Conservation (phyloP, 495 filamentous ascomycete species). For the Penicillium soppii region DNA sequence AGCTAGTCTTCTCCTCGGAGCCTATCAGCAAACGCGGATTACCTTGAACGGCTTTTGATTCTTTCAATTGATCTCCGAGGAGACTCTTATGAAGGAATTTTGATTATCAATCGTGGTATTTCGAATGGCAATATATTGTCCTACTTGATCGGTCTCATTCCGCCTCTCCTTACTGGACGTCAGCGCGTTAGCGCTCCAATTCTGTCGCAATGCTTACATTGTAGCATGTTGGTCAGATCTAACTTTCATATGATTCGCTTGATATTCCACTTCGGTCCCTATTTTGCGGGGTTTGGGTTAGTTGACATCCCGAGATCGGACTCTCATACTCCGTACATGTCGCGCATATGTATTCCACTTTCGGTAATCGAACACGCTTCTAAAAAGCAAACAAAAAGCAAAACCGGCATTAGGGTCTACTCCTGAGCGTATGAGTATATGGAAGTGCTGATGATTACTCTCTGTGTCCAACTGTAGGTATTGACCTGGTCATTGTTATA, state of each 20-base stretch:
- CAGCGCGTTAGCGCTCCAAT: too few species aligned
- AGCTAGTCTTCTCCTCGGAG: neutral
- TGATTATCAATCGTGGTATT: conserved; percentile 24
- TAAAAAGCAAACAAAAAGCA: too few species aligned
- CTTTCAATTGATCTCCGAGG: neutral
- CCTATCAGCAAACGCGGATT: conserved; percentile 1
- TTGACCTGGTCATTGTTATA: too few species aligned
- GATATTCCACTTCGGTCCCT: neutral
- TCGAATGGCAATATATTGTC: neutral
- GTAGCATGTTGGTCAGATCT: neutral
- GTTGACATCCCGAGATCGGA: neutral
- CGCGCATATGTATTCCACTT: neutral
- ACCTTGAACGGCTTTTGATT: neutral
- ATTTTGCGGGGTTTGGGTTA: too few species aligned
- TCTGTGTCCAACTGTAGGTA: too few species aligned
- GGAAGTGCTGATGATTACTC: too few species aligned
- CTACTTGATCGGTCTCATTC: neutral
- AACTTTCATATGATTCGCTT: too few species aligned
- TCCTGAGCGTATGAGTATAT: too few species aligned
- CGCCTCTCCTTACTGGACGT: neutral
- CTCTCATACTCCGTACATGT: neutral
- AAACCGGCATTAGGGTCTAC: too few species aligned
- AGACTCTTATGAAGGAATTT: neutral
- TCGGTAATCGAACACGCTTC: neutral
- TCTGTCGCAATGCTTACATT: too few species aligned